phyloP scores from a whole-genome alignment of 2,329 filamentous ascomycete species.

The Penicillium griseofulvum region DNA sequence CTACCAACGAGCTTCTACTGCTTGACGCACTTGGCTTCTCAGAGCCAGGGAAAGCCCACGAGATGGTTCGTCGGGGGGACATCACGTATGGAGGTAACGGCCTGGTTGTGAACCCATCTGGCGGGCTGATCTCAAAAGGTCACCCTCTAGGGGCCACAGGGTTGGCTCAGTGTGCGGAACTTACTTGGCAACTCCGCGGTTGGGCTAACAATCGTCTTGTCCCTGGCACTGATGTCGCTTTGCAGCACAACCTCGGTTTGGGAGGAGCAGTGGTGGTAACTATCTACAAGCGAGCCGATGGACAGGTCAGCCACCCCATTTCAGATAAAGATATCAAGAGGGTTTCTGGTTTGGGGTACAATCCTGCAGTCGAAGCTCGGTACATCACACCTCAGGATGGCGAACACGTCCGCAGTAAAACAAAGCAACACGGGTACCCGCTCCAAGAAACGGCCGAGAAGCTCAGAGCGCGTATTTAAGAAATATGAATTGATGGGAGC shows the following conservation, averaged over 20 bases:
- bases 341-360: conserved; percentile 73
- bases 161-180: conserved; percentile 90
- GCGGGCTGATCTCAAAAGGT: conserved; percentile 90
- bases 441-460: conserved; percentile 39
- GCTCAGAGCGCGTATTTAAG: conserved; percentile 15
- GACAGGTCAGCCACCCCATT: conserved; percentile 59
- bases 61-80: conserved; percentile 79
- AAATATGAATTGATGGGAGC: not conserved
- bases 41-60: conserved; percentile 81
- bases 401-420: conserved; percentile 67
- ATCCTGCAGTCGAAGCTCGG: conserved; percentile 84
- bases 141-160: conserved; percentile 91
- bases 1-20: conserved; percentile 84
- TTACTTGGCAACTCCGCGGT: conserved; percentile 91
- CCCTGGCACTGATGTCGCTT: conserved; percentile 64
- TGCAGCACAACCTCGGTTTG: conserved; percentile 91
- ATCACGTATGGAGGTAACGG: conserved; percentile 80
- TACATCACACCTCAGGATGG: conserved; percentile 77
- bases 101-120: conserved; percentile 83
- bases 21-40: conserved; percentile 81
- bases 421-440: conserved; percentile 67
- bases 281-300: conserved; percentile 84
- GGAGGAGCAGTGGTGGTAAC: conserved; percentile 88
- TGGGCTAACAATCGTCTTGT: conserved; percentile 92
- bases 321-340: conserved; percentile 62